Percentiles rank a stretch among this genome's conserved stretches.
These are phyloP conservation scores for Ilyonectria destructans DNA, from an alignment of 2,329 filamentous ascomycete genomes.

Conservation along the genomic window DNA sequence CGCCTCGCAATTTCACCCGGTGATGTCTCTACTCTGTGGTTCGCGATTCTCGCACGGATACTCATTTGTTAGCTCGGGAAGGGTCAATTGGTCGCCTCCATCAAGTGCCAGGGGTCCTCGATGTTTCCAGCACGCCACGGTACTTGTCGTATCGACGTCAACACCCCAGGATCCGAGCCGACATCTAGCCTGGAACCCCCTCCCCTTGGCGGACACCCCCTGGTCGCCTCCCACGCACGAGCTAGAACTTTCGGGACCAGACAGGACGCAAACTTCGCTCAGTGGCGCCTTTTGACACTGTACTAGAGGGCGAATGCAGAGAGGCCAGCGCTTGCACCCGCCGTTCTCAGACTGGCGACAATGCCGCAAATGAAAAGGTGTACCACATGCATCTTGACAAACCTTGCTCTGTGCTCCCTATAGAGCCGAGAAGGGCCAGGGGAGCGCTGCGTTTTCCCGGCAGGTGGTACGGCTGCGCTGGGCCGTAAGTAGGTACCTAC, in stretches of 20 bases:
- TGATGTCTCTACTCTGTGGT: not conserved
- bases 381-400: slow-evolving; percentile 16
- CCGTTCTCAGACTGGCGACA: slow-evolving; percentile 9
- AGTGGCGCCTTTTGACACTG: slow-evolving; percentile 21
- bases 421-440: slow-evolving; percentile 31
- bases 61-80: slow-evolving; percentile 6
- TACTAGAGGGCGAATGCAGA: slow-evolving; percentile 14
- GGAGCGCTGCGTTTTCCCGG: slow-evolving; percentile 16
- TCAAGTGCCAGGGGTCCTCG: slow-evolving; percentile 9
- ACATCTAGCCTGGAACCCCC: slow-evolving; percentile 16
- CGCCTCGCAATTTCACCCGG: not conserved
- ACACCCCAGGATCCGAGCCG: slow-evolving; percentile 22
- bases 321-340: slow-evolving; percentile 7
- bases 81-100: slow-evolving; percentile 3
- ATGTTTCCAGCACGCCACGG: slow-evolving; percentile 23
- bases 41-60: not conserved
- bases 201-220: slow-evolving; percentile 4
- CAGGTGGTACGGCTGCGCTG: slow-evolving; percentile 25
- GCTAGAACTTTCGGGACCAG: slow-evolving; percentile 24
- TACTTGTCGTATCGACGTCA: slow-evolving; percentile 30
- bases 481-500: not conserved
- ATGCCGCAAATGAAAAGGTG: slow-evolving; percentile 15
- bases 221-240: slow-evolving; percentile 12
- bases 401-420: slow-evolving; percentile 19
- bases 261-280: slow-evolving; percentile 21